These are phyloP conservation scores for Suillus spraguei DNA, from an alignment of 768 basidiomycete genomes.

Conservation along the genomic window DNA sequence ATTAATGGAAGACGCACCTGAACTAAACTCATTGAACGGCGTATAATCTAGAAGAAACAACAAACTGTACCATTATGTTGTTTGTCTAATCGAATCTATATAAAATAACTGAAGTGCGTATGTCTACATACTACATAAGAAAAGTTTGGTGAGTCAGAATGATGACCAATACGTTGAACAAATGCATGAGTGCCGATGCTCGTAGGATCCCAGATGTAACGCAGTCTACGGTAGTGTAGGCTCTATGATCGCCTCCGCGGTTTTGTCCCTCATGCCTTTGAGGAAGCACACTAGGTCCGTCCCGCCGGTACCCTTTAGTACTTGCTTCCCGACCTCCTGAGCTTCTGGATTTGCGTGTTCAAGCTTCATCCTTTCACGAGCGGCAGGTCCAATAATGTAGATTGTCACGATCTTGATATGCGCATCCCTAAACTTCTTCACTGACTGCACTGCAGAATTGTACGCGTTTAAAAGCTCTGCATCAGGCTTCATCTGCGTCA, in stretches of 20 bases:
- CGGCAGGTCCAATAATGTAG: constrained; percentile 77
- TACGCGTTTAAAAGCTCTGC: constrained; percentile 52
- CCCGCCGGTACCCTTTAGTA: constrained; percentile 76
- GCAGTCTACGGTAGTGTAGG: not conserved
- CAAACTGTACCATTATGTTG: not conserved
- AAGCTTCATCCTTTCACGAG: constrained; percentile 19
- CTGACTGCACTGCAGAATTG: constrained; percentile 60
- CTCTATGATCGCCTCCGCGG: constrained; percentile 45
- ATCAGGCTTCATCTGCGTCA: constrained; percentile 29
- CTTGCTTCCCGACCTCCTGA: constrained; percentile 20
- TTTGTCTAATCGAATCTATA: not conserved
- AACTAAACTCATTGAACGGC: not conserved
- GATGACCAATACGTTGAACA: not conserved
- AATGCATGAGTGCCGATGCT: not conserved
- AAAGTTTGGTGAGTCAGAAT: not conserved
- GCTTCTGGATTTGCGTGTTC: too few species aligned
- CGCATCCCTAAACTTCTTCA: constrained; percentile 74
- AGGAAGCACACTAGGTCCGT: constrained; percentile 78
- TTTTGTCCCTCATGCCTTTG: constrained; percentile 71
- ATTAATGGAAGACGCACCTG: not conserved
- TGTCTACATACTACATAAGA: constrained; percentile 1
- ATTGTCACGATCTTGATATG: constrained; percentile 76
- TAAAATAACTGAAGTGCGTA: not conserved
- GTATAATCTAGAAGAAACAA: not conserved
- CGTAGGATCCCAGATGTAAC: not conserved